Base-by-base conservation (phyloP, 139 green algal genomes). In the Chlamydomonas schloesseri region DNA sequence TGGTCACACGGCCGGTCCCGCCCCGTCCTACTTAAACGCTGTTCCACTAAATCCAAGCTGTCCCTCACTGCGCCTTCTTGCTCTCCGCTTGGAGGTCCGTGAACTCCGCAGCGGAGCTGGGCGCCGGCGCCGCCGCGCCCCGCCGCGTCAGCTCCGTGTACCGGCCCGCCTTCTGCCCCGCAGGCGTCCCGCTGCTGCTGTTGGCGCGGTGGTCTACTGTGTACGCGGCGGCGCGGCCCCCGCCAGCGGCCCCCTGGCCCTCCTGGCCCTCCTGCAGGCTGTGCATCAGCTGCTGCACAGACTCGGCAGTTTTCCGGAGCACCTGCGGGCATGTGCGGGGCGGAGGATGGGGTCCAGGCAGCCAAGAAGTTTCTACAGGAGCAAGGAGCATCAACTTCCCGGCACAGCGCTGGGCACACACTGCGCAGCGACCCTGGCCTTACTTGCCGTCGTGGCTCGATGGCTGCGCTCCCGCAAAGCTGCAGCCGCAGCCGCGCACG, bases 21-120 rank as follows among this genome's bases (percentile, higher is more conserved):
- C n/a, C n/a, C n/a, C n/a, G n/a, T n/a, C n/a, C n/a, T n/a, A n/a
- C n/a, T n/a, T n/a, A n/a, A n/a, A n/a, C n/a, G n/a, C n/a, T n/a
- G n/a, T n/a, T n/a, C n/a, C n/a, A n/a, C n/a, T n/a, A n/a, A n/a
- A n/a, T n/a, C n/a, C n/a, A n/a, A n/a, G n/a, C n/a, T n/a, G 5
- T 47, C 29, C 14, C 28, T 36, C 36, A 85, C 46, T 58, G 47
- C 26, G 68, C 65, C 79, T 85, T 85, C 50, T 85, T 85, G 79
- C n/a, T 8, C 26, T 55, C 50, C 24, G 75, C 21, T 6, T 29
- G 69, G 33, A 23, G 34, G 34, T 15, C 24, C 24, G 55, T 60
- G 18, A 67, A 23, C 26, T 67, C 60, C 26, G 28, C 11, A 50
- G 42, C 42, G n/a, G 11, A 28, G 8, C 21, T 67, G 60, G 18